Percentiles rank a stretch among this genome's conserved stretches.
phyloP scores from a whole-genome alignment of 2,329 filamentous ascomycete genomes.

The Colletotrichum sp. region DNA sequence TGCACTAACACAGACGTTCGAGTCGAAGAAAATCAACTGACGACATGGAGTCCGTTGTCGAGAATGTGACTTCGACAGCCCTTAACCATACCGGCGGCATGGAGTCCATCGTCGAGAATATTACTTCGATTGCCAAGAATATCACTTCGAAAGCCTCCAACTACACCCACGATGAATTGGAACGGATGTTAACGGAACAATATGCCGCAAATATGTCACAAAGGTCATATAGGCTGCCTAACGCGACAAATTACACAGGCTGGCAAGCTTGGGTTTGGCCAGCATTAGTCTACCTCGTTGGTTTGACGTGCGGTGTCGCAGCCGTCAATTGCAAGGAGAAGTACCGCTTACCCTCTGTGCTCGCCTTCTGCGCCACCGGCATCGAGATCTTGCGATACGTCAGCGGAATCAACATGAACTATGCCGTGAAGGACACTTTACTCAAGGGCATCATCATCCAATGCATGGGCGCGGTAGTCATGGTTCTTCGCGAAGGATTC shows the following conservation, averaged over 20 bases:
- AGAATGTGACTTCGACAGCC: neutral
- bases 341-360: neutral
- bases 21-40: neutral
- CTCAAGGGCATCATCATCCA: neutral
- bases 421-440: neutral
- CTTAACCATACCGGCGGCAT: neutral
- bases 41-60: neutral
- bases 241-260: neutral
- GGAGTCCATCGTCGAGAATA: neutral
- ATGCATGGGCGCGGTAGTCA: neutral
- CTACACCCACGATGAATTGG: neutral
- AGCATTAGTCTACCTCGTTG: neutral
- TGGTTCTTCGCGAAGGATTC: conserved; percentile 6
- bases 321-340: neutral
- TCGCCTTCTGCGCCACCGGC: neutral
- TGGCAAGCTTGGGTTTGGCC: neutral
- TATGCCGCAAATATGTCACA: neutral
- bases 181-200: neutral
- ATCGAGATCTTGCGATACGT: neutral
- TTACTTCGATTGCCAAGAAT: neutral
- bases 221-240: neutral
- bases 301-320: neutral
- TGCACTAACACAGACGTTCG: neutral
- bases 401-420: neutral
- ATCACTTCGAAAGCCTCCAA: neutral